Conservation (phyloP, 23 red algal genomes). For the Gracilaria vermiculophylla region DNA sequence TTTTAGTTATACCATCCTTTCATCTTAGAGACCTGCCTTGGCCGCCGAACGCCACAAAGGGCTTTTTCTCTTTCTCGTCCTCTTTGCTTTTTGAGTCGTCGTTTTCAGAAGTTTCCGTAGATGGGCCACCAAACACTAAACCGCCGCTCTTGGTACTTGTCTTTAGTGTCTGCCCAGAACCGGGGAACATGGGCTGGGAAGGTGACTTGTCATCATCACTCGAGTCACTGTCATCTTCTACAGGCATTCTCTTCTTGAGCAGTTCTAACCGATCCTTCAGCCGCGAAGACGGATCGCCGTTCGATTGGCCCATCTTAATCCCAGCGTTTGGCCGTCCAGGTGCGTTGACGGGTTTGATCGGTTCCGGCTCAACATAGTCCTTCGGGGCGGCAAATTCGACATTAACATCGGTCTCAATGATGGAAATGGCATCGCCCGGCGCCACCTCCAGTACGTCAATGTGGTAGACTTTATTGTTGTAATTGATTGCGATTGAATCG, state of each 20-base stretch:
- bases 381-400: conserved; percentile 94
- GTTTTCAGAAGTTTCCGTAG: background rate
- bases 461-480: conserved; percentile 87
- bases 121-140: conserved; percentile 49
- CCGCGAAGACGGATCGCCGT: conserved; percentile 28
- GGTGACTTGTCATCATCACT: conserved; percentile 52
- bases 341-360: background rate
- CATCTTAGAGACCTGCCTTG: conserved; percentile 59
- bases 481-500: conserved; percentile 94
- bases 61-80: conserved; percentile 58
- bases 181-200: conserved; percentile 41
- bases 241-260: conserved; percentile 53
- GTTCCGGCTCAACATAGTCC: conserved; percentile 78
- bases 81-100: background rate
- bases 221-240: conserved; percentile 61
- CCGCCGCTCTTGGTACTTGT: conserved; percentile 15
- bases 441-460: conserved; percentile 82
- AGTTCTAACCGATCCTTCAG: conserved; percentile 67
- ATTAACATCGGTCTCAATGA: conserved; percentile 96
- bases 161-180: conserved; percentile 67
- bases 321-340: background rate
- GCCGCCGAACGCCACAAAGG: conserved; percentile 72
- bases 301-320: background rate
- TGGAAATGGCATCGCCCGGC: conserved; percentile 90
- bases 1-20: background rate